phyloP scores from a whole-genome alignment of 805 yeast species.

The Saturnispora saitoi region DNA sequence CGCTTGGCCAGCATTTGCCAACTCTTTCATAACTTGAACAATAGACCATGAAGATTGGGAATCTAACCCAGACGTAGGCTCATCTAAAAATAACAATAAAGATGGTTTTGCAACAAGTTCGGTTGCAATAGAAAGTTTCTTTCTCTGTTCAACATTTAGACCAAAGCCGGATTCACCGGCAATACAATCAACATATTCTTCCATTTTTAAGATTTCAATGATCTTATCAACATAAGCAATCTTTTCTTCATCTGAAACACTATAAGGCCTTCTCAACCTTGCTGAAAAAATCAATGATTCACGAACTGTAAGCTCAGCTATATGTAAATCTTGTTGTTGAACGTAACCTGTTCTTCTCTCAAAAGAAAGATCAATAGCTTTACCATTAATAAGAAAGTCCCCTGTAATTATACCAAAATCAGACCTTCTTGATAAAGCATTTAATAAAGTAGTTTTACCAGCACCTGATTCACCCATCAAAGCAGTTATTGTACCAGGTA shows the following conservation, averaged over 20 bases:
- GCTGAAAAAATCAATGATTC: slow-evolving; percentile 45
- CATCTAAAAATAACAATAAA: slow-evolving; percentile 45
- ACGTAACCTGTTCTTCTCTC: slow-evolving; percentile 49
- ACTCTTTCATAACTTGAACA: slow-evolving; percentile 39
- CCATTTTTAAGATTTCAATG: slow-evolving; percentile 34
- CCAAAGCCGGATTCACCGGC: slow-evolving; percentile 41
- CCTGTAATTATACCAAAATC: slow-evolving; percentile 48
- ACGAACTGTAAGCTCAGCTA: slow-evolving; percentile 42
- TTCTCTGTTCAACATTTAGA: slow-evolving; percentile 46
- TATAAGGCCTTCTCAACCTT: slow-evolving; percentile 36
- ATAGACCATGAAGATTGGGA: slow-evolving; percentile 55
- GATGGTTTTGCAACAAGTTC: slow-evolving; percentile 49
- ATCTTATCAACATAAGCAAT: slow-evolving; percentile 36
- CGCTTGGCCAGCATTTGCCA: slow-evolving; percentile 48
- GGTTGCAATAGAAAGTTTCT: slow-evolving; percentile 46
- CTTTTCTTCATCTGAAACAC: slow-evolving; percentile 35
- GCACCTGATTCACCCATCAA: slow-evolving; percentile 62
- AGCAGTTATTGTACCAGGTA: slow-evolving; percentile 51
- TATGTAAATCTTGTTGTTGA: slow-evolving; percentile 48
- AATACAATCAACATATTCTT: slow-evolving; percentile 42
- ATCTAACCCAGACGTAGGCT: slow-evolving; percentile 50
- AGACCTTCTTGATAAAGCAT: slow-evolving; percentile 43
- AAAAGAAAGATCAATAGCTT: slow-evolving; percentile 38
- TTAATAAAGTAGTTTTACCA: slow-evolving; percentile 51
- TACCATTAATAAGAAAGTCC: slow-evolving; percentile 47